Conservation (phyloP, 1,139 yeast species). For the Debaryomyces udenii region DNA sequence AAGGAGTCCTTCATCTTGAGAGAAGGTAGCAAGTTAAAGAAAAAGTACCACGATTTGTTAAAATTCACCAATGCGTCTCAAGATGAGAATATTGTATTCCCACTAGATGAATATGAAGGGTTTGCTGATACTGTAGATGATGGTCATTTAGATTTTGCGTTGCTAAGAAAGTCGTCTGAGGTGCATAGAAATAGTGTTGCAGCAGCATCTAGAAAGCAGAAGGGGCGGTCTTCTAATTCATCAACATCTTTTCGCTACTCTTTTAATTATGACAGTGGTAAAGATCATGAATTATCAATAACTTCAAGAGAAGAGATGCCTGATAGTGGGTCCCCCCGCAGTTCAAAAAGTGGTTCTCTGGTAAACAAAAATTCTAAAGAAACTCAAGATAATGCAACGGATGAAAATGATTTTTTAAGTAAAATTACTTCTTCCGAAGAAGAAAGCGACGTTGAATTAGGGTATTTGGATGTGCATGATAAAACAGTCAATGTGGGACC, state of each 20-base stretch:
- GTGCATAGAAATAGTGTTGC: conserved; percentile 17
- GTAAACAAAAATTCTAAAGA: background rate
- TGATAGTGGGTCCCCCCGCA: too few relatives aligned
- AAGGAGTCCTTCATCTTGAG: conserved; percentile 58
- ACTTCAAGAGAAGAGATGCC: conserved; percentile 3
- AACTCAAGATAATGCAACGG: background rate
- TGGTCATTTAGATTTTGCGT: conserved; percentile 60
- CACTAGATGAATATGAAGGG: conserved; percentile 50
- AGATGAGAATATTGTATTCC: conserved; percentile 33
- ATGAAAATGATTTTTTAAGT: conserved; percentile 21
- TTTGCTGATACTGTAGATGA: conserved; percentile 58
- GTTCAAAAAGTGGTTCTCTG: too few relatives aligned
- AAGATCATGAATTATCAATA: background rate
- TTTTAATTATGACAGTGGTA: background rate
- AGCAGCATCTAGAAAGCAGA: conserved; percentile 11
- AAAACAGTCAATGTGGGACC: conserved; percentile 29
- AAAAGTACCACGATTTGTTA: conserved; percentile 29
- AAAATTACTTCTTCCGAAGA: conserved; percentile 23
- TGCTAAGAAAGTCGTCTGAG: conserved; percentile 51
- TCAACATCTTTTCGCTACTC: conserved; percentile 6
- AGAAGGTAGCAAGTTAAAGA: conserved; percentile 40
- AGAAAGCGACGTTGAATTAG: conserved; percentile 29
- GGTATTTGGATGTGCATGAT: conserved; percentile 33
- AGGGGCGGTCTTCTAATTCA: conserved; percentile 2
- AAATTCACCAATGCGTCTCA: conserved; percentile 26